Base-by-base conservation (phyloP, 768 basidiomycete species). In the Boletus huronensis region DNA sequence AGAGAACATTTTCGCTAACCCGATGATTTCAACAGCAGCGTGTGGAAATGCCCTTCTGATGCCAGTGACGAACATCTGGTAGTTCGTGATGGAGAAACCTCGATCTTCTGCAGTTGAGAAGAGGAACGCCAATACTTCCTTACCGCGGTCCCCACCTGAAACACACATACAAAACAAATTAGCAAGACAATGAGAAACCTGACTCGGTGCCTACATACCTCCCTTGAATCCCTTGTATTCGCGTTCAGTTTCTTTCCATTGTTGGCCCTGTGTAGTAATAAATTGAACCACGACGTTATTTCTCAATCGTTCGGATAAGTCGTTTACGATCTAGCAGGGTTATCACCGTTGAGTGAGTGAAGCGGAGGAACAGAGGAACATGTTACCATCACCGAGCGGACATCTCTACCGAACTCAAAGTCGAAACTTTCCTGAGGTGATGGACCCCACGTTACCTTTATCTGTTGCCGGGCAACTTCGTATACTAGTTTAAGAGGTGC, bases 281-380 rank as follows among this genome's bases (percentile, higher is more conserved):
- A 72, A 64, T 41, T 59, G 61, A 31, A 72, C 43, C 19, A 72
- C 57, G 7, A 64, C 41, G 42, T 64, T 50, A 9, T 51, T 43
- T 43, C 21, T 57, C 52, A 71, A 46, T 31, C 50, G 39, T 9
- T 4, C 3, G 0, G 25, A n/a, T 0, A 1, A 3, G 26, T 70
- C 54, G n/a, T 60, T 59, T 36, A 71, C 70, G 25, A 70, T 41
- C 70, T 71, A 32, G 26, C n/a, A 29, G 19, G 3, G 46, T 52
- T 32, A 41, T 44, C 9, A 42, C 2, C 5, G 25, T 23, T 53
- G 14, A 52, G 32, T 16, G 26, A 43, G 31, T 10, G 16, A 51
- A 35, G 39, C 3, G 23, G 17, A 44, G 36, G 29, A 49, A 48
- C 21, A 40, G 35, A 16, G 14, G 23, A 40, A 34, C 9, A 31